phyloP scores from a whole-genome alignment of 208 protist genomes.

The Leishmania arabica region DNA sequence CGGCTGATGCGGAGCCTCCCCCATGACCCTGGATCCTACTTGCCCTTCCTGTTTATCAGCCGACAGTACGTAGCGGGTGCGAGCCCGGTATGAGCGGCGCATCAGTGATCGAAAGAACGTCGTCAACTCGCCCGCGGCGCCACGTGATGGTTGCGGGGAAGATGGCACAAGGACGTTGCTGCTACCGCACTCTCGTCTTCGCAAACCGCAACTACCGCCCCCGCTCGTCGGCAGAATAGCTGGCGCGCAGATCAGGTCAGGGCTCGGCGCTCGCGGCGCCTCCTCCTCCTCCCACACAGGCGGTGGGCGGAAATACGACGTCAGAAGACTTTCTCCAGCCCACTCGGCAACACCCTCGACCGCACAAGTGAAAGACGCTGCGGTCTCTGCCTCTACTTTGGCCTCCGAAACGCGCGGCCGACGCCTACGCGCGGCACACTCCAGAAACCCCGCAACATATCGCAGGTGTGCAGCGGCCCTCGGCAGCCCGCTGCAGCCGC shows the following conservation, averaged over 20 bases:
- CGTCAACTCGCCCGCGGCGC: background rate
- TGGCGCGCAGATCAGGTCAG: background rate
- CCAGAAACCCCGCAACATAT: conserved; percentile 6
- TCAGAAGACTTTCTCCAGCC: conserved; percentile 2
- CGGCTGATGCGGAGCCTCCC: background rate
- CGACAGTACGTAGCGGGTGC: background rate
- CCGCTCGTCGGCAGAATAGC: background rate
- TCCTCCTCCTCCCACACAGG: conserved; percentile 29
- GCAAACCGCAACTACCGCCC: background rate
- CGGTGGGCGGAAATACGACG: conserved; percentile 21
- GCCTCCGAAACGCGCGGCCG: background rate
- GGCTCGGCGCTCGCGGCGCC: background rate
- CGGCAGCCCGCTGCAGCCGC: background rate
- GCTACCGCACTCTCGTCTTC: background rate
- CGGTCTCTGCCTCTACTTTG: background rate
- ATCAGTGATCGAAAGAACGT: background rate
- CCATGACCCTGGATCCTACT: background rate
- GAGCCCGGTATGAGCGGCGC: background rate
- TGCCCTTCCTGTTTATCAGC: background rate
- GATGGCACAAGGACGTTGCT: background rate
- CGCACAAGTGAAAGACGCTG: background rate
- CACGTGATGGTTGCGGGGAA: background rate
- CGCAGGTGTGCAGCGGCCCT: conserved; percentile 1
- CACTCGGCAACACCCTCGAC: conserved; percentile 20
- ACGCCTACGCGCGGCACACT: conserved; percentile 3